phyloP scores from a whole-genome alignment of 2,329 filamentous ascomycete species.

The Cytospora chrysosperma region DNA sequence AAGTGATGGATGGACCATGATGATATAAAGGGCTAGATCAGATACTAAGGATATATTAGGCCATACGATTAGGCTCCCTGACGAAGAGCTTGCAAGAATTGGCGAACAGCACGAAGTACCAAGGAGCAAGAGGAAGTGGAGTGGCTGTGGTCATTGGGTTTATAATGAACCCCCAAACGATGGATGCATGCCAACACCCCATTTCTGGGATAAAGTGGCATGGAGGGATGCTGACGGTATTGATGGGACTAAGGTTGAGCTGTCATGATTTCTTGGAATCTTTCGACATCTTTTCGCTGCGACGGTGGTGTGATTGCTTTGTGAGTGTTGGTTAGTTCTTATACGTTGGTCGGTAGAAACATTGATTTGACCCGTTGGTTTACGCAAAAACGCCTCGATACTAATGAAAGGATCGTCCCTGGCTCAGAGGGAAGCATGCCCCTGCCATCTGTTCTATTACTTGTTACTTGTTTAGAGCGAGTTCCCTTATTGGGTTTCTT shows the following conservation, averaged over 20 bases:
- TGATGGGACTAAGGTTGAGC: too few relatives aligned
- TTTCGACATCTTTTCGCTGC: too few relatives aligned
- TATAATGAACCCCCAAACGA: not conserved
- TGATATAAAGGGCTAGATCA: not conserved
- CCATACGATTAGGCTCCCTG: not conserved
- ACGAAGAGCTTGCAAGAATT: not conserved
- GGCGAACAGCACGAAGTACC: not conserved
- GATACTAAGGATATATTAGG: not conserved
- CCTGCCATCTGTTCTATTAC: too few relatives aligned
- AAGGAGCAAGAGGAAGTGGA: not conserved
- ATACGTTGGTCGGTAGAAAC: too few relatives aligned
- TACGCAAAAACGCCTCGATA: too few relatives aligned
- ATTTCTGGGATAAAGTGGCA: not conserved
- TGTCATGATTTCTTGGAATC: not conserved
- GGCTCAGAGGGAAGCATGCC: too few relatives aligned
- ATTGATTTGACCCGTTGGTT: too few relatives aligned
- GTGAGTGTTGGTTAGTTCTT: not conserved
- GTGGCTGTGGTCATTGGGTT: not conserved
- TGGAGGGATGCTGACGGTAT: not conserved
- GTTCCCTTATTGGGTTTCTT: too few relatives aligned
- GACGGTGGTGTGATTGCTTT: not conserved
- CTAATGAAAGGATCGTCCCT: too few relatives aligned
- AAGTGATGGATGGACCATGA: not conserved
- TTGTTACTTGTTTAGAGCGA: too few relatives aligned
- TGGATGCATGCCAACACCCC: not conserved